phyloP scores from a whole-genome alignment of 768 basidiomycete genomes.

The Tubosaeta brunneosetosa region DNA sequence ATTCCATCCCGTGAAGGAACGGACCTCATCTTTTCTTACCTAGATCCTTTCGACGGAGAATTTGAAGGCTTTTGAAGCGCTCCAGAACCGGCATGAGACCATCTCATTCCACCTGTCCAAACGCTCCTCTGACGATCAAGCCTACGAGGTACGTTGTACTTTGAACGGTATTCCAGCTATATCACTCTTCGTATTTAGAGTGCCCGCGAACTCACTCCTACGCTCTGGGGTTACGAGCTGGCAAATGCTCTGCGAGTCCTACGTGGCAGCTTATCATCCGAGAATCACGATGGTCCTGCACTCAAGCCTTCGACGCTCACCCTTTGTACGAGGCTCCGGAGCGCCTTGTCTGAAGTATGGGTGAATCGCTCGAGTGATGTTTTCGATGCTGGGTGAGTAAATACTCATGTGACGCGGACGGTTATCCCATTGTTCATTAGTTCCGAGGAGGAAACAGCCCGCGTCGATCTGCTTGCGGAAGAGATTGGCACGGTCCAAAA shows the following conservation, averaged over 20 bases:
- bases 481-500: slow-evolving; percentile 73
- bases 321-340: slow-evolving; percentile 57
- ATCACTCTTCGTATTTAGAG: slow-evolving; percentile 40
- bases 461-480: slow-evolving; percentile 67
- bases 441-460: slow-evolving; percentile 64
- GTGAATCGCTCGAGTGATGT: slow-evolving; percentile 63
- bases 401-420: background rate
- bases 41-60: slow-evolving; percentile 54
- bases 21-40: background rate
- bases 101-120: slow-evolving; percentile 65
- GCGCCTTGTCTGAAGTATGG: slow-evolving; percentile 70
- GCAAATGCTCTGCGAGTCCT: slow-evolving; percentile 63
- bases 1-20: background rate
- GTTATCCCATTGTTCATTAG: slow-evolving; percentile 29
- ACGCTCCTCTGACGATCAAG: slow-evolving; percentile 72
- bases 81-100: slow-evolving; percentile 60
- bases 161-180: background rate
- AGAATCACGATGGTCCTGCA: slow-evolving; percentile 31
- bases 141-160: slow-evolving; percentile 59
- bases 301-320: slow-evolving; percentile 12
- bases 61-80: slow-evolving; percentile 48
- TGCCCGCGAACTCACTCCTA: slow-evolving; percentile 75
- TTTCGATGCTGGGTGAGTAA: slow-evolving; percentile 73
- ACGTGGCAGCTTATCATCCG: slow-evolving; percentile 44
- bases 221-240: slow-evolving; percentile 79